Evolutionary conservation across 345 rosid genomes (phyloP).

Genomic region (Heritiera fomes): DNA sequence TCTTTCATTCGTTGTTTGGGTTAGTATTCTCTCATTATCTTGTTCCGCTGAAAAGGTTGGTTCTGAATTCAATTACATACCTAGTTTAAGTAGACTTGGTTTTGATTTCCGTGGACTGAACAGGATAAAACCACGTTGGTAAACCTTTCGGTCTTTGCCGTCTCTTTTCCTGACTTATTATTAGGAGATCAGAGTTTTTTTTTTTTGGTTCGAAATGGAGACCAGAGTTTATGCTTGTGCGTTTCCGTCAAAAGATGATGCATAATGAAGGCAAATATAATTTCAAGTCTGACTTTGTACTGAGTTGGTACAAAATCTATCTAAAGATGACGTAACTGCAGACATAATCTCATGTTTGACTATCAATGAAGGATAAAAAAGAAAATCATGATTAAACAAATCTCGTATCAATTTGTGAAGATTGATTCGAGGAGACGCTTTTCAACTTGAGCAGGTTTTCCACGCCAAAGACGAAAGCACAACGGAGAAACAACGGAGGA

Average conservation of each 20-base stretch:
- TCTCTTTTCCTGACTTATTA: neutral
- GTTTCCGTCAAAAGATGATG: conserved; percentile 9
- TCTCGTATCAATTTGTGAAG: neutral
- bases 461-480: neutral
- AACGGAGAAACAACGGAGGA: neutral
- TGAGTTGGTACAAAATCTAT: neutral
- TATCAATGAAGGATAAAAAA: neutral
- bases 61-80: neutral
- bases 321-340: conserved; percentile 10
- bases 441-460: conserved; percentile 10
- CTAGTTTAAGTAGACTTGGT: too few species aligned
- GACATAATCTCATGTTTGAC: conserved; percentile 18
- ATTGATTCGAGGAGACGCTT: neutral
- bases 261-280: neutral
- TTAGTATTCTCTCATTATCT: neutral
- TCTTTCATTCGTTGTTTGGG: conserved; percentile 22
- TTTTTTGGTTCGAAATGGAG: too few species aligned
- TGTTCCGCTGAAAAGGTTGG: neutral
- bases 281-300: neutral
- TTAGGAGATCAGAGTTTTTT: neutral
- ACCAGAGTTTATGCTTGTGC: neutral
- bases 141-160: neutral
- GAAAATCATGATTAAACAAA: neutral
- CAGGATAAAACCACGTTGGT: neutral
- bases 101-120: conserved; percentile 7